Percentiles rank a stretch among this genome's conserved stretches.
phyloP scores from a whole-genome alignment of 2,329 filamentous ascomycete genomes.

The Diaporthe citri region DNA sequence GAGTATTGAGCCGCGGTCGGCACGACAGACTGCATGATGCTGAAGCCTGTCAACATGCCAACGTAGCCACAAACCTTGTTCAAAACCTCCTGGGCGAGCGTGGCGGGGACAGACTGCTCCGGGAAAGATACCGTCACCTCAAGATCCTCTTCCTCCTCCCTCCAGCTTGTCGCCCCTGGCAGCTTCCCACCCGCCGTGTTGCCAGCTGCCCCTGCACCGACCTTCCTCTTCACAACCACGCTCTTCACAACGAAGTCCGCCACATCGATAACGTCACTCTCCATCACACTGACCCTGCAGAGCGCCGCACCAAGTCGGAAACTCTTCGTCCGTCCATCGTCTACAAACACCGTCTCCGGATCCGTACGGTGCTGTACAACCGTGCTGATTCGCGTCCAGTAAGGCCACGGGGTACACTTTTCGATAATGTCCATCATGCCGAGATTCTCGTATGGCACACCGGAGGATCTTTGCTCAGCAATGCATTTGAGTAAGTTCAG shows the following conservation, averaged over 20 bases:
- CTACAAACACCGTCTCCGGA: constrained; percentile 50
- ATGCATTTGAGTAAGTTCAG: constrained; percentile 62
- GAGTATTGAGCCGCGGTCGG: constrained; percentile 58
- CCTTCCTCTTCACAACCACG: constrained; percentile 41
- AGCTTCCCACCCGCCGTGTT: neutral
- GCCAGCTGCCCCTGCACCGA: neutral
- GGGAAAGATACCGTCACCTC: constrained; percentile 61
- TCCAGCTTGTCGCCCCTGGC: constrained; percentile 23
- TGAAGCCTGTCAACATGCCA: constrained; percentile 59
- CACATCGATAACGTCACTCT: constrained; percentile 55
- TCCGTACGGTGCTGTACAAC: constrained; percentile 65
- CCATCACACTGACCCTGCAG: constrained; percentile 59
- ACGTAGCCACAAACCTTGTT: constrained; percentile 60
- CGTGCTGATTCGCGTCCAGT: constrained; percentile 67
- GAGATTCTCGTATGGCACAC: constrained; percentile 63
- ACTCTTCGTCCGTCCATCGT: constrained; percentile 49
- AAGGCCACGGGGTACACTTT: constrained; percentile 66
- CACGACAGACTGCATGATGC: constrained; percentile 60
- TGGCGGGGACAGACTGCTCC: constrained; percentile 55
- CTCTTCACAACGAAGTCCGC: constrained; percentile 62
- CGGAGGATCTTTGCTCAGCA: constrained; percentile 62
- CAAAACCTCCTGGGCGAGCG: constrained; percentile 60
- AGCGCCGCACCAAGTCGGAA: constrained; percentile 60
- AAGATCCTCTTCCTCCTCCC: constrained; percentile 52
- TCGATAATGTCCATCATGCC: constrained; percentile 65